Evolutionary conservation across 106 monocot species (phyloP).

Genomic region (Dendrobium officinale): DNA sequence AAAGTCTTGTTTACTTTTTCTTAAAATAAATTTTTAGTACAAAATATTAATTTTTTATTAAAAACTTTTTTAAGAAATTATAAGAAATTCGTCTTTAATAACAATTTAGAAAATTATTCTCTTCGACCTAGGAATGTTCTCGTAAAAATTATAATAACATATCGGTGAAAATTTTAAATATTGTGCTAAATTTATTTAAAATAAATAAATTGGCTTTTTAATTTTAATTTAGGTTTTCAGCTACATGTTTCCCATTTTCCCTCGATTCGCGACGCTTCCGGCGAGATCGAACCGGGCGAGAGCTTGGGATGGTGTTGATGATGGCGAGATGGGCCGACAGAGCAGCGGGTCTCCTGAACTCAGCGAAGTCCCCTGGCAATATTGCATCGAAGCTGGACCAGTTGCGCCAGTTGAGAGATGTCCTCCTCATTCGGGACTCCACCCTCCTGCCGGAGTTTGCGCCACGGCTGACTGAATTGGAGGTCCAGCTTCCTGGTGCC

Average conservation of each 20-base stretch:
- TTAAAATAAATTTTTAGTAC: no score
- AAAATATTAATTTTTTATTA: no score
- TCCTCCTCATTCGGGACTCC: conserved; percentile 41
- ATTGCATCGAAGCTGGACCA: conserved; percentile 45
- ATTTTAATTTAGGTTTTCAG: neutral
- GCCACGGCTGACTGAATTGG: conserved; percentile 46
- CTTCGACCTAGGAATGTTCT: no score
- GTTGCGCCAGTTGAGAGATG: conserved; percentile 53
- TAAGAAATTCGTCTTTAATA: no score
- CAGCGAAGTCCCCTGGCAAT: conserved; percentile 23
- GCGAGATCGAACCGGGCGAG: conserved; percentile 1
- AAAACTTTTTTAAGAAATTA: no score
- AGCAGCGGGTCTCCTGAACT: conserved; percentile 33
- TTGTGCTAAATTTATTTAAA: no score
- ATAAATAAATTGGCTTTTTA: no score
- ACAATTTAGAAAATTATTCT: no score
- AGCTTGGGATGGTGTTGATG: conserved; percentile 41
- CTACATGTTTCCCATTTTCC: neutral
- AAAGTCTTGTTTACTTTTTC: no score
- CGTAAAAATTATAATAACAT: no score
- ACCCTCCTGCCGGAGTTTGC: conserved; percentile 45
- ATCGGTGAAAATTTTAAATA: no score
- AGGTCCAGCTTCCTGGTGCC: conserved; percentile 41
- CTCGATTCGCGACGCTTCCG: neutral
- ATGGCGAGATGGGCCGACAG: conserved; percentile 39